These are phyloP conservation scores for Nakaseomyces delphensis DNA, from an alignment of 1,139 yeast species.

Conservation along the genomic window DNA sequence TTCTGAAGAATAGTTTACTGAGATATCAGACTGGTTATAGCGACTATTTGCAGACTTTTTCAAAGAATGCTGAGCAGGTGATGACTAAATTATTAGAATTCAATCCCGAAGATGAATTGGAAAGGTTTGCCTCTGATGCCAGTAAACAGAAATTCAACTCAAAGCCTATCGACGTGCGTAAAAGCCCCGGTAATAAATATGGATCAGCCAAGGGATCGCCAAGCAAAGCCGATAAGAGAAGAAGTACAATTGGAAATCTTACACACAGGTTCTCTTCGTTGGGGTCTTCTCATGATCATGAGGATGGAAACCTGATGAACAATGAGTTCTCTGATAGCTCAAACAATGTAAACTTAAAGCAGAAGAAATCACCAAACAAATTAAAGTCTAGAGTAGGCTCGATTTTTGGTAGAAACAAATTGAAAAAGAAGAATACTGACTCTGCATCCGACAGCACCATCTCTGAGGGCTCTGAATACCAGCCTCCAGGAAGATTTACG, in stretches of 20 bases:
- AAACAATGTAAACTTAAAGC: slow-evolving; percentile 18
- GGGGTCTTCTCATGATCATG: slow-evolving; percentile 22
- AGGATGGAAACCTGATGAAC: slow-evolving; percentile 19
- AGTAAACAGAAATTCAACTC: slow-evolving; percentile 18
- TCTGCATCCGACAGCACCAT: slow-evolving; percentile 9
- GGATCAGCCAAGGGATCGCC: background rate
- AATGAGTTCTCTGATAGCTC: slow-evolving; percentile 24
- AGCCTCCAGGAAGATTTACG: slow-evolving; percentile 7
- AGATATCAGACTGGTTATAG: slow-evolving; percentile 58
- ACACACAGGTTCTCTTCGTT: slow-evolving; percentile 19
- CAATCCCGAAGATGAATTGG: slow-evolving; percentile 50
- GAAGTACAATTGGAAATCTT: slow-evolving; percentile 16
- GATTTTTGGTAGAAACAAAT: slow-evolving; percentile 61
- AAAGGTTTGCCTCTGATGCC: slow-evolving; percentile 46
- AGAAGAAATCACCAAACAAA: slow-evolving; percentile 32
- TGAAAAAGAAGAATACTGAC: slow-evolving; percentile 15
- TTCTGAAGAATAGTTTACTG: slow-evolving; percentile 60
- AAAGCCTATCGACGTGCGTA: background rate
- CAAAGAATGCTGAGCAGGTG: slow-evolving; percentile 53
- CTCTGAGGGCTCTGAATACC: slow-evolving; percentile 11
- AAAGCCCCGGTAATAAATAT: slow-evolving; percentile 5
- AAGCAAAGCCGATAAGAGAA: slow-evolving; percentile 14
- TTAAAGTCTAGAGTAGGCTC: slow-evolving; percentile 79
- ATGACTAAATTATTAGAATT: slow-evolving; percentile 57
- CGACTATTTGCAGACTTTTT: slow-evolving; percentile 39